These are phyloP conservation scores for Myriosclerotinia curreyana DNA, from an alignment of 2,329 filamentous ascomycete species.

Conservation along the genomic window DNA sequence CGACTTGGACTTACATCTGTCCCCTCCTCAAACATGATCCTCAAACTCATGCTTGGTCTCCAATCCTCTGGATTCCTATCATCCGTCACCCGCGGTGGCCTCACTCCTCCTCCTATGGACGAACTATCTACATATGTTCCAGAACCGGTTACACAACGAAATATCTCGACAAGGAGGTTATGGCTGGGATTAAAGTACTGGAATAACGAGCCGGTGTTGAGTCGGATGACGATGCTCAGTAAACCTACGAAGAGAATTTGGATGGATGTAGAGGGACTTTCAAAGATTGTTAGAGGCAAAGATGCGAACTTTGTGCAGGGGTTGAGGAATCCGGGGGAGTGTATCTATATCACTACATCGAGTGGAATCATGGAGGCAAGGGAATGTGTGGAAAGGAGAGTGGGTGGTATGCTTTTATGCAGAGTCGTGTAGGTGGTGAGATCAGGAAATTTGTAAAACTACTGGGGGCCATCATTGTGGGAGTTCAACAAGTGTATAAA, in stretches of 20 bases:
- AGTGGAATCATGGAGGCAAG: conserved; percentile 64
- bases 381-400: conserved; percentile 66
- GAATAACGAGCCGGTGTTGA: conserved; percentile 66
- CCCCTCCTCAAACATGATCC: conserved; percentile 63
- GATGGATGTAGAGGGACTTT: conserved; percentile 56
- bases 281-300: conserved; percentile 56
- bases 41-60: conserved; percentile 61
- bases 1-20: conserved; percentile 68
- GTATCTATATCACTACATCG: conserved; percentile 66
- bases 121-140: conserved; percentile 46
- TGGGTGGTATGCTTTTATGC: conserved; percentile 66
- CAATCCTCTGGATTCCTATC: conserved; percentile 67
- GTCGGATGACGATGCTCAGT: conserved; percentile 59
- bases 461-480: conserved; percentile 17
- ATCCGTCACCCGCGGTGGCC: conserved; percentile 62
- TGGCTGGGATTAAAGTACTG: conserved; percentile 75
- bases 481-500: conserved; percentile 19
- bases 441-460: conserved; percentile 15
- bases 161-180: conserved; percentile 60
- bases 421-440: conserved; percentile 48
- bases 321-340: conserved; percentile 63
- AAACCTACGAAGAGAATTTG: conserved; percentile 67
- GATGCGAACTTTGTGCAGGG: conserved; percentile 60
- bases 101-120: conserved; percentile 53
- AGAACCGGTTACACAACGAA: conserved; percentile 54